Evolutionary conservation across 2,329 filamentous ascomycete species (phyloP).

Genomic region (Paradendryphiella salina): DNA sequence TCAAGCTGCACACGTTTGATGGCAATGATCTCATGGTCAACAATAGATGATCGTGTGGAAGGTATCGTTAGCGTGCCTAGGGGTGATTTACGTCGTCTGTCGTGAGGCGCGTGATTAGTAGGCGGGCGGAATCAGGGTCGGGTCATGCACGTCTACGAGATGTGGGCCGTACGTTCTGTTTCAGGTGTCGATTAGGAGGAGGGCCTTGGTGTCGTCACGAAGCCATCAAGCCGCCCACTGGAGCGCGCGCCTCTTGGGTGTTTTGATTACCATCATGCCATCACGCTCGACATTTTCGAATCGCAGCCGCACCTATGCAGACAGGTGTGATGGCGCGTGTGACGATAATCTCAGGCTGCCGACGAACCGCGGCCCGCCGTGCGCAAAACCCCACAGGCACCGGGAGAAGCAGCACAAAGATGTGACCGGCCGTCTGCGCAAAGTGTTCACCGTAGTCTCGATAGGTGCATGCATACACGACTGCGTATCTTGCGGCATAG

Average conservation of each 20-base stretch:
- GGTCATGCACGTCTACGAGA: slow-evolving; percentile 10
- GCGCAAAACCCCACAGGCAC: slow-evolving; percentile 5
- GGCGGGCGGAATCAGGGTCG: slow-evolving; percentile 19
- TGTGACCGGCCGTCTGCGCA: slow-evolving; percentile 10
- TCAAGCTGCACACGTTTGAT: background rate
- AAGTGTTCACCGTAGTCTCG: slow-evolving; percentile 5
- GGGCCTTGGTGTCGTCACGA: slow-evolving; percentile 8
- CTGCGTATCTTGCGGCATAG: slow-evolving; percentile 6
- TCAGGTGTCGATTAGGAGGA: slow-evolving; percentile 16
- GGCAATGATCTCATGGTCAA: slow-evolving; percentile 4
- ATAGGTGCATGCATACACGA: slow-evolving; percentile 15
- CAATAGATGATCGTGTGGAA: slow-evolving; percentile 6
- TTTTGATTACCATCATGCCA: slow-evolving; percentile 20
- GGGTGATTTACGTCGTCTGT: background rate
- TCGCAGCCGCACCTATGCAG: slow-evolving; percentile 7
- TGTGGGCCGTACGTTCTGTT: slow-evolving; percentile 18
- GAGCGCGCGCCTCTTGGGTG: slow-evolving; percentile 31
- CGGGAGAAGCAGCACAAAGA: slow-evolving; percentile 12
- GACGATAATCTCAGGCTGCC: slow-evolving; percentile 12
- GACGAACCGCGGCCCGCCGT: slow-evolving; percentile 20
- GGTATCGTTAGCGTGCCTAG: slow-evolving; percentile 2
- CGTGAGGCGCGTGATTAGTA: slow-evolving; percentile 13
- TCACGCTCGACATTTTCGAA: slow-evolving; percentile 19
- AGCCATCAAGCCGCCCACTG: slow-evolving; percentile 13
- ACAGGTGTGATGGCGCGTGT: slow-evolving; percentile 24